Conservation (phyloP, 2,329 filamentous ascomycete species). For the Colletotrichum tropicicola region DNA sequence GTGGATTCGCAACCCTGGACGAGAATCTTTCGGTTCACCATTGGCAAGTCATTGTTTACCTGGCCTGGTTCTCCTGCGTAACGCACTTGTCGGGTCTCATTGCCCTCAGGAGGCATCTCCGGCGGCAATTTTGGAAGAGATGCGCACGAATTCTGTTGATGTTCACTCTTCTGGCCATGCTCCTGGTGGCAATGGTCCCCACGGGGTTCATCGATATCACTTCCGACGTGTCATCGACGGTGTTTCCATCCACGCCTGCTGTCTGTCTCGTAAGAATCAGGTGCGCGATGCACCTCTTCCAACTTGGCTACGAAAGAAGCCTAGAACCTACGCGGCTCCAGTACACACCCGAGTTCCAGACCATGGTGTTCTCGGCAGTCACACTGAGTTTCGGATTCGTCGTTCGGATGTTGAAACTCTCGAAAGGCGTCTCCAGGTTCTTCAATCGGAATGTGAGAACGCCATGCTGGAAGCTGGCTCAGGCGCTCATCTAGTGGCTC, state of each 20-base stretch:
- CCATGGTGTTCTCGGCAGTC: background rate
- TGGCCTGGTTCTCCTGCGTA: constrained; percentile 43
- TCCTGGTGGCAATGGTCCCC: background rate
- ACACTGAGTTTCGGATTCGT: background rate
- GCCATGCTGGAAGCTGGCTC: background rate
- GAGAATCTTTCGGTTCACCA: constrained; percentile 33
- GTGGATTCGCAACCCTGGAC: background rate
- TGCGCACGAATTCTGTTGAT: background rate
- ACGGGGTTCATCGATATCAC: background rate
- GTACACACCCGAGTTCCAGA: background rate
- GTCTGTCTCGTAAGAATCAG: background rate
- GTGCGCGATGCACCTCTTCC: background rate
- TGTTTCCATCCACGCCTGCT: background rate
- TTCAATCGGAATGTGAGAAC: background rate
- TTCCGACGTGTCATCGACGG: background rate
- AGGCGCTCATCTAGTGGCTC: background rate
- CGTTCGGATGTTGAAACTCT: background rate
- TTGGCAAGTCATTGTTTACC: constrained; percentile 39
- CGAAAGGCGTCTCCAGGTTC: no score
- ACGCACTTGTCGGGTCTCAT: constrained; percentile 35
- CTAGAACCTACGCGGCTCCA: no score
- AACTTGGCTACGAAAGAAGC: no score
- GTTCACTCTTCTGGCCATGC: background rate
- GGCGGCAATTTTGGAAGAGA: background rate
- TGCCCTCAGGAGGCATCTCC: background rate